A percentile compares a stretch with the other conserved stretches of the same genome.
phyloP scores from a whole-genome alignment of 805 yeast species.

The Lipomyces kockii region DNA sequence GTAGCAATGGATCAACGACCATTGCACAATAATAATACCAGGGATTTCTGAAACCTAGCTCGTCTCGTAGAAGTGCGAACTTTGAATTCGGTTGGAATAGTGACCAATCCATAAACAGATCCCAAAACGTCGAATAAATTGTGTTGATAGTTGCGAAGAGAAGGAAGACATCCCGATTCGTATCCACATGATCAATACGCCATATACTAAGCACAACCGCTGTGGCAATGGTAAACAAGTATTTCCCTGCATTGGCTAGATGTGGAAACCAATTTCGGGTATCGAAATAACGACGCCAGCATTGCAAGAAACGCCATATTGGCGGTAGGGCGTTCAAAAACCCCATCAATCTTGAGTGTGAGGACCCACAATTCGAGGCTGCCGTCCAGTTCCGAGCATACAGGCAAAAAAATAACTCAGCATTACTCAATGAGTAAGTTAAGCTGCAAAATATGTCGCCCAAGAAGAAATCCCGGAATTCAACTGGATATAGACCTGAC shows the following conservation, averaged over 20 bases:
- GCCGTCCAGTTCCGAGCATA: conserved; percentile 69
- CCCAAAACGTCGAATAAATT: conserved; percentile 76
- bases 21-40: conserved; percentile 75
- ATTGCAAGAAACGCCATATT: conserved; percentile 88
- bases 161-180: conserved; percentile 64
- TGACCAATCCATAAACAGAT: conserved; percentile 95
- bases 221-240: conserved; percentile 66
- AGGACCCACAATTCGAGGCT: conserved; percentile 68
- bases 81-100: conserved; percentile 68
- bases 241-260: conserved; percentile 83
- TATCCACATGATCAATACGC: conserved; percentile 59
- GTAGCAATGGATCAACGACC: conserved; percentile 67
- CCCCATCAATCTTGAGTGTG: conserved; percentile 77
- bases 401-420: conserved; percentile 83
- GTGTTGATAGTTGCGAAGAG: conserved; percentile 77
- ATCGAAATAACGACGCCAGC: conserved; percentile 87
- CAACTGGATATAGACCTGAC: conserved; percentile 92
- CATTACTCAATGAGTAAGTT: conserved; percentile 84
- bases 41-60: conserved; percentile 64
- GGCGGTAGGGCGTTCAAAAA: conserved; percentile 84
- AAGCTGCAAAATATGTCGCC: conserved; percentile 91
- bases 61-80: conserved; percentile 67
- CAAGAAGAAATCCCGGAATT: conserved; percentile 88
- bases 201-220: conserved; percentile 76
- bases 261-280: conserved; percentile 98